Conservation (phyloP, 2,329 filamentous ascomycete species). For the Orbilia blumenaviensis region DNA sequence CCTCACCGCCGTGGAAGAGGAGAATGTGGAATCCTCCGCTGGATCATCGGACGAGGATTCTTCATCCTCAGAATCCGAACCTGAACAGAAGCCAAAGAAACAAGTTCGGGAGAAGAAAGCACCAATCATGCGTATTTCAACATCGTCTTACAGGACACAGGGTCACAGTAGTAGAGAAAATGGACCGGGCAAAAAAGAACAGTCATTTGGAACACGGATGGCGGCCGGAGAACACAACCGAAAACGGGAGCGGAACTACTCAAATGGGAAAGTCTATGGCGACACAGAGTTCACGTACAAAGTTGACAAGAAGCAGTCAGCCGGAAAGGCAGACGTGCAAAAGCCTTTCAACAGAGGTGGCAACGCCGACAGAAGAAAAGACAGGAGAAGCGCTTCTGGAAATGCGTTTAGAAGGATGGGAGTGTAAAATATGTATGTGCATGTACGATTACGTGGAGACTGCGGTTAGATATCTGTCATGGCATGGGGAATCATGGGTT, state of each 20-base stretch:
- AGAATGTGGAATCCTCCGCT: slow-evolving; percentile 63
- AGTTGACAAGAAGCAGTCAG: slow-evolving; percentile 42
- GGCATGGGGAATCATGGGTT: slow-evolving; percentile 32
- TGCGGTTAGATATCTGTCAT: slow-evolving; percentile 41
- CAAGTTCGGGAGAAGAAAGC: slow-evolving; percentile 55
- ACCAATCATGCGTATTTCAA: slow-evolving; percentile 73
- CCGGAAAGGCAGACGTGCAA: slow-evolving; percentile 12
- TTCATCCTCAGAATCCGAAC: slow-evolving; percentile 59
- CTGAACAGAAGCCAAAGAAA: slow-evolving; percentile 59
- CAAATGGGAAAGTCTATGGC: slow-evolving; percentile 61
- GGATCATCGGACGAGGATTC: slow-evolving; percentile 58
- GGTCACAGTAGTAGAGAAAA: slow-evolving; percentile 59
- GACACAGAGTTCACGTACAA: slow-evolving; percentile 60
- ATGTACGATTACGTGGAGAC: slow-evolving; percentile 16
- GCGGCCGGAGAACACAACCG: slow-evolving; percentile 57
- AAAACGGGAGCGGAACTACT: slow-evolving; percentile 47
- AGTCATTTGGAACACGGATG: slow-evolving; percentile 64
- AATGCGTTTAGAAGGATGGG: slow-evolving; percentile 57
- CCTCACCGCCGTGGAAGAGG: slow-evolving; percentile 66
- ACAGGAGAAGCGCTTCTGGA: slow-evolving; percentile 57
- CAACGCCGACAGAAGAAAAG: slow-evolving; percentile 45
- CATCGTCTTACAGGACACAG: slow-evolving; percentile 70
- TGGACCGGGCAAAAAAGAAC: slow-evolving; percentile 60
- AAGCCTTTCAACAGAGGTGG: slow-evolving; percentile 24
- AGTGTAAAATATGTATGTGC: slow-evolving; percentile 26